phyloP scores from a whole-genome alignment of 2,329 filamentous ascomycete genomes.

The Hansfordia pulvinata region DNA sequence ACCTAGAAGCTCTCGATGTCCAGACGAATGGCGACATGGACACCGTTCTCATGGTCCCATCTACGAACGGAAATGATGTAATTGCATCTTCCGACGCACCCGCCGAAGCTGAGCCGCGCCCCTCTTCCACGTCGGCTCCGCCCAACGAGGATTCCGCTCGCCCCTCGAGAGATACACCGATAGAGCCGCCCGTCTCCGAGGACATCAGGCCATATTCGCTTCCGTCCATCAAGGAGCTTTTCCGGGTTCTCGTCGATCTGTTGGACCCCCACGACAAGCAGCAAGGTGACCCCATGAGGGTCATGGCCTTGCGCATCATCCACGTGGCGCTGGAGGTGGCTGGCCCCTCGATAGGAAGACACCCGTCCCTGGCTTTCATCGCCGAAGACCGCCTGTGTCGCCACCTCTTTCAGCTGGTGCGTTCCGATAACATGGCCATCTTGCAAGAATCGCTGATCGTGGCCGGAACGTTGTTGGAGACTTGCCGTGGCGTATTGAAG shows the following conservation, averaged over 20 bases:
- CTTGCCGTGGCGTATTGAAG: slow-evolving; percentile 81
- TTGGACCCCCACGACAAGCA: slow-evolving; percentile 86
- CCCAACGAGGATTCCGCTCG: slow-evolving; percentile 9
- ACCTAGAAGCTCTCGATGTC: slow-evolving; percentile 51
- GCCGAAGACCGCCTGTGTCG: slow-evolving; percentile 90
- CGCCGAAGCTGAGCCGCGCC: slow-evolving; percentile 20
- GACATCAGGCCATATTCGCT: slow-evolving; percentile 81
- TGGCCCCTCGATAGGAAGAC: slow-evolving; percentile 84
- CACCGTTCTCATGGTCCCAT: slow-evolving; percentile 72
- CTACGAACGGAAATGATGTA: slow-evolving; percentile 49
- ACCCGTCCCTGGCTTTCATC: slow-evolving; percentile 74
- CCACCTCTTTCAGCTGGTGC: slow-evolving; percentile 88
- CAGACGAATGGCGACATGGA: slow-evolving; percentile 56
- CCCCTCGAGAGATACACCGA: too few relatives aligned
- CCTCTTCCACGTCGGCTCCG: slow-evolving; percentile 18
- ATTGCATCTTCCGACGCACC: slow-evolving; percentile 35
- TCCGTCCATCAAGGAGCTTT: slow-evolving; percentile 86
- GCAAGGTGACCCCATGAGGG: slow-evolving; percentile 87
- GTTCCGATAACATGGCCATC: slow-evolving; percentile 92
- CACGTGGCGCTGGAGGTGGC: slow-evolving; percentile 95
- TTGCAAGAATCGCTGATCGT: slow-evolving; percentile 87
- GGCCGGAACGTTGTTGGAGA: slow-evolving; percentile 78
- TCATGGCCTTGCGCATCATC: slow-evolving; percentile 94
- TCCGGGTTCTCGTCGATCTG: slow-evolving; percentile 85
- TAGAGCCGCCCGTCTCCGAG: slow-evolving; percentile 13